Evolutionary conservation across 2,329 filamentous ascomycete species (phyloP).

Genomic region (Elsinoe batatas): DNA sequence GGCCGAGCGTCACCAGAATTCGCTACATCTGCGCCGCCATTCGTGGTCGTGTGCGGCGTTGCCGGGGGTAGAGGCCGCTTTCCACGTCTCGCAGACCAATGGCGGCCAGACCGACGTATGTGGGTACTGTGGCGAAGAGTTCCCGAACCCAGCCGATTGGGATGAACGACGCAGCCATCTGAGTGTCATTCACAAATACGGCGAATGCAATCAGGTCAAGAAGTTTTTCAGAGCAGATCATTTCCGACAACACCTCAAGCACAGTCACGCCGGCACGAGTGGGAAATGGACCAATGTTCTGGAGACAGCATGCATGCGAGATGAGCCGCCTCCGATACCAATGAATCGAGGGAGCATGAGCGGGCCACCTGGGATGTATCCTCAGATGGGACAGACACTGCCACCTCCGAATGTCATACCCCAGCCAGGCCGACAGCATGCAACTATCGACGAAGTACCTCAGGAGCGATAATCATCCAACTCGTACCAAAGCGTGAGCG

Average conservation of each 20-base stretch:
- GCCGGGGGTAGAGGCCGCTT: conserved; percentile 62
- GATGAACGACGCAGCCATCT: conserved; percentile 77
- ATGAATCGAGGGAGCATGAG: conserved; percentile 12
- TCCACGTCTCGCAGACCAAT: conserved; percentile 62
- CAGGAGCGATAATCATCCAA: conserved; percentile 6
- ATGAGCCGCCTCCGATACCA: conserved; percentile 56
- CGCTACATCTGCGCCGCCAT: conserved; percentile 79
- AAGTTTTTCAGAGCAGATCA: conserved; percentile 97
- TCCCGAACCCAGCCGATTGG: conserved; percentile 80
- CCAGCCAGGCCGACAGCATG: background rate
- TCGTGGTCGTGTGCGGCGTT: conserved; percentile 96
- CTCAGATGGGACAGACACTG: background rate
- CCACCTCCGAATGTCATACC: background rate
- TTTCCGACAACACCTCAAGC: conserved; percentile 95
- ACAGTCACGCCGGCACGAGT: conserved; percentile 90
- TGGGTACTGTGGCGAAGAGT: conserved; percentile 93
- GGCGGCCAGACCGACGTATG: conserved; percentile 61
- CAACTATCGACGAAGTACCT: conserved; percentile 10
- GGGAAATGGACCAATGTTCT: conserved; percentile 99
- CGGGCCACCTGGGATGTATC: conserved; percentile 4
- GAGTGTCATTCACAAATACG: conserved; percentile 87
- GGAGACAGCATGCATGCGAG: conserved; percentile 93
- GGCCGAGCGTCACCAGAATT: conserved; percentile 91
- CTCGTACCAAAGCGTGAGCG: background rate
- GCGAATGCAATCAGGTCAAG: conserved; percentile 95